Base-by-base conservation (phyloP, 192 early-diverging fungal species). In the Backusella parvicylindrica region DNA sequence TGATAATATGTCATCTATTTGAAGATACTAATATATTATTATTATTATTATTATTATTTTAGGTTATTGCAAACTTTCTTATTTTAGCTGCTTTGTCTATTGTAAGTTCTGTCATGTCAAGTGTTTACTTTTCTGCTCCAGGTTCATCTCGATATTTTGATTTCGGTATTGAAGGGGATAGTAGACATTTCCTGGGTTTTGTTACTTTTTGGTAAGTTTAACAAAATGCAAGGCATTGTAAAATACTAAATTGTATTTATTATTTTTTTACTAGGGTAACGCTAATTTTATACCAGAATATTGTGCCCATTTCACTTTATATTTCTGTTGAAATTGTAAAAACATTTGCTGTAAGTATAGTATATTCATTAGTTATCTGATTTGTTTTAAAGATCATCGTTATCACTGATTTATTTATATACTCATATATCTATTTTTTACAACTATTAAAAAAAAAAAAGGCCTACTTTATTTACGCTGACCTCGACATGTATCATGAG, bases 221-320 rank as follows among this genome's bases (percentile, higher is more conserved):
- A 8, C 9, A 28, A n/a, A 9, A 11, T 50, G 7, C 63, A 67
- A n/a, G 8, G 64, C 11, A 67, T 56, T 33, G 23, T 64, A 43
- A 2, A 43, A 0, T 15, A 15, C 6, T 43, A 15, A 12, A 43
- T 15, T 12, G 3, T 3, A 7, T 49, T 47, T 60, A 18, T 76
- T 66, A 7, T 49, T 33, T 32, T 60, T 40, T 47, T 43, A 47
- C 9, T 75, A 93, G 92, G 95, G 89, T 91, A 4, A 88, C 91
- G 33, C 78, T 99, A 49, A 95, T 98, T 83, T 81, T 95, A 56
- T 97, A 94, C 81, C 97, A 99, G 83, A 98, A 96, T 72, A 92
- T 99, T 37, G 94, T 99, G 2, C 97, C 97, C 0, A 96, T 99
- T 75, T 97, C 96, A 38, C 84, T 99, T 36, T 97, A 97, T 74